Evolutionary conservation across 2,329 filamentous ascomycete genomes (phyloP).

Genomic region (Xylariaceae sp.): DNA sequence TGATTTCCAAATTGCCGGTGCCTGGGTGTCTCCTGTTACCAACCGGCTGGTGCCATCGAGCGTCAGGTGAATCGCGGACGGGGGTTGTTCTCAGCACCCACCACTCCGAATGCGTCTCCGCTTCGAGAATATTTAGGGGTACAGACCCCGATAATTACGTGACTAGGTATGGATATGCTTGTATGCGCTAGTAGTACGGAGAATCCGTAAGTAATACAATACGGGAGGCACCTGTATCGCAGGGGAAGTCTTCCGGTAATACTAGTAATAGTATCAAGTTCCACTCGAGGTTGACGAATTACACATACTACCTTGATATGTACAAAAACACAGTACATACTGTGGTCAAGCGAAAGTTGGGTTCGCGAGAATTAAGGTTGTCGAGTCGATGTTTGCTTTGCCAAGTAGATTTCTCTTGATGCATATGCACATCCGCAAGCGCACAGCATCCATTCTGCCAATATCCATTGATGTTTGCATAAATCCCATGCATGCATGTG

Average conservation of each 20-base stretch:
- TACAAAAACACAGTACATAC: too few species aligned
- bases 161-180: too few species aligned
- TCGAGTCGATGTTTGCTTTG: not conserved
- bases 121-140: not conserved
- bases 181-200: too few species aligned
- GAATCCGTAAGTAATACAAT: not conserved
- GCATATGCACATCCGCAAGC: not conserved
- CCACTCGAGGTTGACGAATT: not conserved
- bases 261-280: not conserved
- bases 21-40: conserved; percentile 17
- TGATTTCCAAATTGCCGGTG: not conserved
- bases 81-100: not conserved
- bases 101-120: not conserved
- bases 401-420: too few species aligned
- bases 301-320: too few species aligned
- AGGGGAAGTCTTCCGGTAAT: not conserved
- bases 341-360: not conserved
- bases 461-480: too few species aligned
- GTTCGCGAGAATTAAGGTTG: not conserved
- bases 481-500: not conserved
- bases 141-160: not conserved
- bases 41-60: conserved; percentile 17
- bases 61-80: conserved; percentile 22
- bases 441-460: too few species aligned
- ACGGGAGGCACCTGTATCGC: not conserved